Conservation (phyloP, 768 basidiomycete genomes). For the Russula virescens region DNA sequence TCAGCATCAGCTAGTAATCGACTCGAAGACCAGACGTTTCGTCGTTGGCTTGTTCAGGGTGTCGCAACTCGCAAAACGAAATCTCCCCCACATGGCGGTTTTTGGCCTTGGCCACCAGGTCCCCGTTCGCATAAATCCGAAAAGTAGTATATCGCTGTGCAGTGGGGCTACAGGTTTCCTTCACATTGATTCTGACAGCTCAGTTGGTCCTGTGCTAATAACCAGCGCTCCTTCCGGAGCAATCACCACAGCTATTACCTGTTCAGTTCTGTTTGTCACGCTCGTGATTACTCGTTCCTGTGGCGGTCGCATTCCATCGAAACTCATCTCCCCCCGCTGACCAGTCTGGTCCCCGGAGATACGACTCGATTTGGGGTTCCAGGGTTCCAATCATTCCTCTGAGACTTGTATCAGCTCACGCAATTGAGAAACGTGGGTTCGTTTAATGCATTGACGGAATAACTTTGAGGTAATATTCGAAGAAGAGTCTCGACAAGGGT, state of each 20-base stretch:
- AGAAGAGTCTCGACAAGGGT: not conserved
- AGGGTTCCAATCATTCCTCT: not conserved
- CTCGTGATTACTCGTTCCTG: slow-evolving; percentile 17
- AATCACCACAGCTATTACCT: not conserved
- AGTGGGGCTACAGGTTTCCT: slow-evolving; percentile 29
- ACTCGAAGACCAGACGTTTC: not conserved
- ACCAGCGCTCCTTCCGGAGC: slow-evolving; percentile 23
- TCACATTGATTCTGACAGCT: slow-evolving; percentile 30
- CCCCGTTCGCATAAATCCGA: slow-evolving; percentile 29
- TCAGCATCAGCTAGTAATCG: slow-evolving; percentile 24
- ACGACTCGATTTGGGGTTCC: not conserved
- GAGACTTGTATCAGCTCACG: not conserved
- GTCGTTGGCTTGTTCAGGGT: slow-evolving; percentile 38
- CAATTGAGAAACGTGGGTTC: not conserved
- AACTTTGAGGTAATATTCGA: not conserved
- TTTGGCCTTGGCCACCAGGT: slow-evolving; percentile 38
- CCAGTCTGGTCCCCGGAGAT: slow-evolving; percentile 16
- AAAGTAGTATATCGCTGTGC: slow-evolving; percentile 24
- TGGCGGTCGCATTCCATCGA: slow-evolving; percentile 12
- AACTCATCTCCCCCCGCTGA: not conserved
- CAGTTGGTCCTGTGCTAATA: slow-evolving; percentile 17
- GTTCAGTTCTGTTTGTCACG: not conserved
- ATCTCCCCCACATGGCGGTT: slow-evolving; percentile 43
- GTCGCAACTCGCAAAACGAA: slow-evolving; percentile 45
- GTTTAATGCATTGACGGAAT: not conserved